These are phyloP conservation scores for Cyberlindnera xishuangbannaensis DNA, from an alignment of 805 yeast genomes.

Conservation along the genomic window DNA sequence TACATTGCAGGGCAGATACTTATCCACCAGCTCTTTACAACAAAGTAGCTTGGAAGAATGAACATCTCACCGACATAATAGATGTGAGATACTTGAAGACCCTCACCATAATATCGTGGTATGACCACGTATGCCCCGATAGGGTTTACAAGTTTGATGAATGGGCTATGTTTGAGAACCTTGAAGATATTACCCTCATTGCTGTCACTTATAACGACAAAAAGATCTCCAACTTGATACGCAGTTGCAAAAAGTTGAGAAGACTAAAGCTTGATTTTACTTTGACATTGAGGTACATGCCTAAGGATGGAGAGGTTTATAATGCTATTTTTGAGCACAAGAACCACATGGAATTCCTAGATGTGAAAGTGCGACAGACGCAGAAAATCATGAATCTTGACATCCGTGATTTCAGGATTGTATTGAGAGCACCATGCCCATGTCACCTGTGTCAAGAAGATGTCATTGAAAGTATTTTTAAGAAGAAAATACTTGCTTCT, in stretches of 20 bases:
- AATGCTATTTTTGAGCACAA: slow-evolving; percentile 29
- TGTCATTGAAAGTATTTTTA: slow-evolving; percentile 28
- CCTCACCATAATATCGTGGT: slow-evolving; percentile 39
- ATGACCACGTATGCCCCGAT: slow-evolving; percentile 29
- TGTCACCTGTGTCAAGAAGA: slow-evolving; percentile 17
- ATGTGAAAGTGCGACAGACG: slow-evolving; percentile 27
- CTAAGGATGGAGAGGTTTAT: slow-evolving; percentile 29
- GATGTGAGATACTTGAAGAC: slow-evolving; percentile 30
- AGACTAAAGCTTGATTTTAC: slow-evolving; percentile 36
- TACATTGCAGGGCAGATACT: slow-evolving; percentile 38
- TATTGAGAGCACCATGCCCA: slow-evolving; percentile 14
- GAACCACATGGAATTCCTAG: slow-evolving; percentile 32
- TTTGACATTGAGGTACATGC: slow-evolving; percentile 29
- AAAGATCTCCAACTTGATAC: slow-evolving; percentile 28
- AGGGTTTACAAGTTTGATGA: slow-evolving; percentile 31
- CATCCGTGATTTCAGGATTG: slow-evolving; percentile 12
- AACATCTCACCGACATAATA: slow-evolving; percentile 31
- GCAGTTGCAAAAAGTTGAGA: slow-evolving; percentile 27
- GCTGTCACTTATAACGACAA: slow-evolving; percentile 30
- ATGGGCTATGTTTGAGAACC: slow-evolving; percentile 30
- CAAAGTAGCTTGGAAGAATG: slow-evolving; percentile 17
- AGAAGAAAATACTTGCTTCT: slow-evolving; percentile 29
- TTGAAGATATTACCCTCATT: slow-evolving; percentile 36
- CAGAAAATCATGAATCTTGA: slow-evolving; percentile 18
- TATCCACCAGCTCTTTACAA: slow-evolving; percentile 28